phyloP scores from a whole-genome alignment of 1,284 basidiomycete species.

The Anthracocystis walkeri region DNA sequence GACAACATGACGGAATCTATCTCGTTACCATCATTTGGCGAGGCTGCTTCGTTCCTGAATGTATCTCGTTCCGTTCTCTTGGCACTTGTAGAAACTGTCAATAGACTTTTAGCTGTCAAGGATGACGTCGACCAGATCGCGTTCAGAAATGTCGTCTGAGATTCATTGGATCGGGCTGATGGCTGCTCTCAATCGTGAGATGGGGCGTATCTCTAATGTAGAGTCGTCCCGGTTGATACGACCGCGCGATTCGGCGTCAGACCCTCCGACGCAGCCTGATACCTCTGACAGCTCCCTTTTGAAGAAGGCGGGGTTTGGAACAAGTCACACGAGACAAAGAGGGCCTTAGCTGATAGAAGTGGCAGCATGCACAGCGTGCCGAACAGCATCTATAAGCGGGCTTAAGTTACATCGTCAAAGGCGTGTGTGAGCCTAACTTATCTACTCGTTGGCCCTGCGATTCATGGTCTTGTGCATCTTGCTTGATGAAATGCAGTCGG shows the following conservation, averaged over 20 bases:
- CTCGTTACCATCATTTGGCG: background rate
- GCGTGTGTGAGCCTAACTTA: too few species aligned
- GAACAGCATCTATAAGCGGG: too few species aligned
- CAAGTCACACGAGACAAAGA: too few species aligned
- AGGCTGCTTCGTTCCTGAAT: background rate
- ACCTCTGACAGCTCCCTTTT: too few species aligned
- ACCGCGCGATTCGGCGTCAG: background rate
- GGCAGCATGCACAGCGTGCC: too few species aligned
- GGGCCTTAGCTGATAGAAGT: too few species aligned
- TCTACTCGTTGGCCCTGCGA: too few species aligned
- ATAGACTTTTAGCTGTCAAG: background rate
- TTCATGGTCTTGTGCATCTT: too few species aligned
- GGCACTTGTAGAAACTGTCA: background rate
- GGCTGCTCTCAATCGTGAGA: background rate
- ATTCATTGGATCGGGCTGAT: background rate
- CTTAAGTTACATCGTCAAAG: too few species aligned
- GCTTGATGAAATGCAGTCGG: too few species aligned
- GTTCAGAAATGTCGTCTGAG: background rate
- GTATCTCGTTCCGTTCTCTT: background rate
- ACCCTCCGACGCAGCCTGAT: background rate
- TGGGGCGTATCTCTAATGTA: background rate
- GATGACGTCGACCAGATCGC: background rate
- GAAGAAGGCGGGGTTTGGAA: too few species aligned
- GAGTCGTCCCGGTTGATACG: background rate
- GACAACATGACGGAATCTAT: slow-evolving; percentile 3